Evolutionary conservation across 352 stramenopile genomes (phyloP).

Genomic region (Phytophthora constricta): DNA sequence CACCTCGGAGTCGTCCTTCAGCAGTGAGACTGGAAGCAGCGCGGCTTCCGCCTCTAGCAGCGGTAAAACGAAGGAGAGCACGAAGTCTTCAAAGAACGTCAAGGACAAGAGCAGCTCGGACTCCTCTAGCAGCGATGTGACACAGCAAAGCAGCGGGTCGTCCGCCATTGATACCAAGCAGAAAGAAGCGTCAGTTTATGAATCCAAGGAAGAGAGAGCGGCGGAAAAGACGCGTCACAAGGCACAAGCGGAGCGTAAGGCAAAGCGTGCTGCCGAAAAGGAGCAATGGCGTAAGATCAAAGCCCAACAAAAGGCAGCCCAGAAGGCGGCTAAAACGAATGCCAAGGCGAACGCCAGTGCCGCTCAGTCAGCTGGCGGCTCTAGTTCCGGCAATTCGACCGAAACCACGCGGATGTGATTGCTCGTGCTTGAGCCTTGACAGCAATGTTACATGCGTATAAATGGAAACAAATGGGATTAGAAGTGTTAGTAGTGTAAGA

Average conservation of each 20-base stretch:
- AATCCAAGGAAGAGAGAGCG: constrained; percentile 22
- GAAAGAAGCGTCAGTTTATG: constrained; percentile 13
- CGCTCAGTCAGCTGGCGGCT: constrained; percentile 22
- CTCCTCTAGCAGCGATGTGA: constrained; percentile 20
- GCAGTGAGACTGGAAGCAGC: background rate
- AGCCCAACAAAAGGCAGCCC: constrained; percentile 30
- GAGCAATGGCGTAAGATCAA: constrained; percentile 36
- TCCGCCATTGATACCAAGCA: constrained; percentile 10
- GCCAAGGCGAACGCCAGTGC: constrained; percentile 25
- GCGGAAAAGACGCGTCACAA: constrained; percentile 36
- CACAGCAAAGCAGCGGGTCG: background rate
- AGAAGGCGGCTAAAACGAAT: constrained; percentile 30
- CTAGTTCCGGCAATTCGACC: constrained; percentile 23
- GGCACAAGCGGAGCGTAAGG: constrained; percentile 34
- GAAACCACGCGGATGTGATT: constrained; percentile 18
- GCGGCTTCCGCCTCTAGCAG: constrained; percentile 4
- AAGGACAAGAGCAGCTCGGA: constrained; percentile 8
- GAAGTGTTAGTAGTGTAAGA: constrained; percentile 24
- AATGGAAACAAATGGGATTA: constrained; percentile 3
- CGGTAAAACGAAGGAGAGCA: constrained; percentile 16
- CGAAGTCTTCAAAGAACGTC: background rate
- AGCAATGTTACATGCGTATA: constrained; percentile 18
- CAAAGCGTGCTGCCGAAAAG: constrained; percentile 26
- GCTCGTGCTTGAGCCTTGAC: constrained; percentile 4
- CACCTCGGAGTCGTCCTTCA: background rate